These are phyloP conservation scores for Nannizziopsis barbatae DNA, from an alignment of 2,329 filamentous ascomycete species.

Conservation along the genomic window DNA sequence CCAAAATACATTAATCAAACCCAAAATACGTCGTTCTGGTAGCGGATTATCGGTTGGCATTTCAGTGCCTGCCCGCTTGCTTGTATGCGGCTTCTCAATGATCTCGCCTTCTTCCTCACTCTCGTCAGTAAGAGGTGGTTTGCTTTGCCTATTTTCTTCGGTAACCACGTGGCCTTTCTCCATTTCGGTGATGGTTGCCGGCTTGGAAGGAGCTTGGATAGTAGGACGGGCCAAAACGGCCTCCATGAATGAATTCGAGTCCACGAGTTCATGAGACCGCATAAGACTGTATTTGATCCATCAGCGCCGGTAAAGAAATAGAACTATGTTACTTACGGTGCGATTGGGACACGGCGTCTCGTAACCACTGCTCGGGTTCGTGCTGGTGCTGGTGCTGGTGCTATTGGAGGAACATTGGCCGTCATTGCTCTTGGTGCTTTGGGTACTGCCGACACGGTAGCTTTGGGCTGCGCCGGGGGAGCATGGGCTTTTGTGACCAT, in stretches of 20 bases:
- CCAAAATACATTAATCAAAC: slow-evolving; percentile 14
- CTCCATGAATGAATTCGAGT: slow-evolving; percentile 16
- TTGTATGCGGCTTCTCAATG: background rate
- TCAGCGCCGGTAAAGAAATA: background rate
- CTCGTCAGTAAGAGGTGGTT: background rate
- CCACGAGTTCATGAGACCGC: slow-evolving; percentile 6
- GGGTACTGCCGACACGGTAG: background rate
- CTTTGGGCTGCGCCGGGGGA: too few relatives aligned
- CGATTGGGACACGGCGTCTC: slow-evolving; percentile 11
- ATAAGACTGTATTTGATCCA: too few relatives aligned
- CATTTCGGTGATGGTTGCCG: background rate
- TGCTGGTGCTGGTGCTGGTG: background rate
- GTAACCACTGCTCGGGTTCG: slow-evolving; percentile 7
- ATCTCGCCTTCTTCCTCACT: background rate
- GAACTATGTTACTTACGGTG: slow-evolving; percentile 10
- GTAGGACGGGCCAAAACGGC: slow-evolving; percentile 7
- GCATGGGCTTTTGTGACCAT: too few relatives aligned
- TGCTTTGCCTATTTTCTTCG: background rate
- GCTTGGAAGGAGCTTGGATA: background rate
- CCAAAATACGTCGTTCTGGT: slow-evolving; percentile 2
- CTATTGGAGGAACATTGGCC: background rate
- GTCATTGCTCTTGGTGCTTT: background rate
- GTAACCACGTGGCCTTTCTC: background rate
- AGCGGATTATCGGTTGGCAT: background rate
- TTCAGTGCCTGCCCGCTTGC: background rate